Conservation (phyloP, 345 rosid species). For the Populus euphratica region DNA sequence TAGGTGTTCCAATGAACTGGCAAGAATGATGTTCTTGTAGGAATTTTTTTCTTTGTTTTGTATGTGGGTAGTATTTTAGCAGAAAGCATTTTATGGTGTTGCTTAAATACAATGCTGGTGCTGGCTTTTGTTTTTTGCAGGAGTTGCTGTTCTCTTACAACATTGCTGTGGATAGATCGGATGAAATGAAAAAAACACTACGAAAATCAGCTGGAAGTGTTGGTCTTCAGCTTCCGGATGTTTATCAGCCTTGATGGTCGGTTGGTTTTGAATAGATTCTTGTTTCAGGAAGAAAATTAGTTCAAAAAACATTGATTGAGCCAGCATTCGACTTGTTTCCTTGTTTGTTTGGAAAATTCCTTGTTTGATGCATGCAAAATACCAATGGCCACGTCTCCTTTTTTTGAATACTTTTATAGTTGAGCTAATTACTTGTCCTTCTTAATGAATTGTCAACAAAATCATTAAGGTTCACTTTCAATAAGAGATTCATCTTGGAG, state of each 20-base stretch:
- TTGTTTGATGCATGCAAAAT: not conserved
- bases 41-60: not conserved
- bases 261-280: not conserved
- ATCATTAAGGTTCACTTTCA: no score
- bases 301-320: not conserved
- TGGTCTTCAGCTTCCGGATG: slow-evolving; percentile 85
- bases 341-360: not conserved
- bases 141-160: slow-evolving; percentile 83
- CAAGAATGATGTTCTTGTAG: not conserved
- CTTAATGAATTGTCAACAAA: no score
- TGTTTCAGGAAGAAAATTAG: not conserved
- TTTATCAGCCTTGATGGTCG: slow-evolving; percentile 53
- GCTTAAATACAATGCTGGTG: not conserved
- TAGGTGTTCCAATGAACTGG: not conserved
- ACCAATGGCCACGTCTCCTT: not conserved
- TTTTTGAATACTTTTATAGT: no score
- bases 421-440: no score
- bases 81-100: not conserved
- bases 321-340: not conserved
- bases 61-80: not conserved
- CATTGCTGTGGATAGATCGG: slow-evolving; percentile 79
- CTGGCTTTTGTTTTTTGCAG: slow-evolving; percentile 32
- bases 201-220: slow-evolving; percentile 92
- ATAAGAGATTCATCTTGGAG: no score
- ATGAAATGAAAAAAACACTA: slow-evolving; percentile 66